Evolutionary conservation across 208 protist genomes (phyloP).

Genomic region (Naegleria lovaniensis): DNA sequence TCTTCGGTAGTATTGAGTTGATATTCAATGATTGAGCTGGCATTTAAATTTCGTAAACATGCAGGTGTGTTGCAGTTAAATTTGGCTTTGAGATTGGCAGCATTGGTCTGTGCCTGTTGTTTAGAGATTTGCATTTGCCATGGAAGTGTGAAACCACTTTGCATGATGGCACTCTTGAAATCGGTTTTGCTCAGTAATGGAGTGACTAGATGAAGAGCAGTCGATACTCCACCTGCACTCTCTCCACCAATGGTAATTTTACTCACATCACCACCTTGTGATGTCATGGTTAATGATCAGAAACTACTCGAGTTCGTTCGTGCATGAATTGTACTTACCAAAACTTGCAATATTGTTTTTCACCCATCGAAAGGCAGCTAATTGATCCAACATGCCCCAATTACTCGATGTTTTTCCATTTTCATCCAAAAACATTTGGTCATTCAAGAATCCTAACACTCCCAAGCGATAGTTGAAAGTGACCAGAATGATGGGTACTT

Average conservation of each 20-base stretch:
- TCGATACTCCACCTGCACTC: slow-evolving; percentile 7
- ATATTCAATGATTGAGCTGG: not conserved
- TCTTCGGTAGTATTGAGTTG: not conserved
- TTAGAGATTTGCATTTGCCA: not conserved
- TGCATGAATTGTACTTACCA: slow-evolving; percentile 34
- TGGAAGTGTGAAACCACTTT: not conserved
- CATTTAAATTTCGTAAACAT: not conserved
- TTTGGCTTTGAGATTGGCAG: not conserved
- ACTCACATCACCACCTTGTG: slow-evolving; percentile 6
- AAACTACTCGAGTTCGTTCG: too few species aligned
- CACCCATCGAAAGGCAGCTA: slow-evolving; percentile 36
- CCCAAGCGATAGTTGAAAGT: slow-evolving; percentile 58
- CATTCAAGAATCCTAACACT: slow-evolving; percentile 46
- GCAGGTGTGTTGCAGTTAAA: not conserved
- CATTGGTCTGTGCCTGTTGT: not conserved
- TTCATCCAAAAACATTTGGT: not conserved
- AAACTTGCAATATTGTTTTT: slow-evolving; percentile 37
- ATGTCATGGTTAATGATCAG: too few species aligned
- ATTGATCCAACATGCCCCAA: slow-evolving; percentile 39
- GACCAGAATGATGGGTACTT: slow-evolving; percentile 41
- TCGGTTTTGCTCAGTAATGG: not conserved
- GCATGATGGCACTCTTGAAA: not conserved
- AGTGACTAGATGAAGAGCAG: not conserved
- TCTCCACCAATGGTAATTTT: slow-evolving; percentile 31
- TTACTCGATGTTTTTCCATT: slow-evolving; percentile 27